phyloP scores from a whole-genome alignment of 2,329 filamentous ascomycete genomes.

The Epichloe bromicola region DNA sequence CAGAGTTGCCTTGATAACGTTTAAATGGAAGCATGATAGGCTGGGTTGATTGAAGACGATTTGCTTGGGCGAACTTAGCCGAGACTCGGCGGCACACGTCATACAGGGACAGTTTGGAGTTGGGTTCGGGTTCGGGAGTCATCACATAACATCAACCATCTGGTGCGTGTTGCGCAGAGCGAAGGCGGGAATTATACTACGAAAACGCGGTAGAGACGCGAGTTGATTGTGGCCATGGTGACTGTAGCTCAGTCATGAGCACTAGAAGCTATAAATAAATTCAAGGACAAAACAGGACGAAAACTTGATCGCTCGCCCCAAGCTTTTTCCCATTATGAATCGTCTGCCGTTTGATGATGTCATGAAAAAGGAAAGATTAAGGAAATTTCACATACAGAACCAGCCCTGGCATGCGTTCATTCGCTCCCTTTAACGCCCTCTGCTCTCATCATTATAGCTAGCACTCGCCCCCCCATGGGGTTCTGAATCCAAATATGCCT shows the following conservation, averaged over 20 bases:
- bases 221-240: background rate
- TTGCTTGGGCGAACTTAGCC: too few species aligned
- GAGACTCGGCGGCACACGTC: too few species aligned
- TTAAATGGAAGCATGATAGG: too few species aligned
- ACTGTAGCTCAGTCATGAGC: background rate
- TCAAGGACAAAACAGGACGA: background rate
- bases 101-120: too few species aligned
- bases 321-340: background rate
- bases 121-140: too few species aligned
- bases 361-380: background rate
- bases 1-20: too few species aligned
- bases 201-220: background rate
- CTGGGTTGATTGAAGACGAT: too few species aligned
- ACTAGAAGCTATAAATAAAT: background rate
- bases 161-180: background rate
- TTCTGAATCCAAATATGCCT: background rate
- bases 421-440: constrained; percentile 1
- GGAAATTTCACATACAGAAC: background rate
- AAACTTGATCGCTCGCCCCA: background rate
- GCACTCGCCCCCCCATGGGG: background rate
- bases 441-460: background rate
- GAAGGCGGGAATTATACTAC: background rate
- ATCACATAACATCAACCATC: background rate
- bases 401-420: background rate
- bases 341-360: background rate